phyloP scores from a whole-genome alignment of 805 yeast species.

The Candida endomychidarum region DNA sequence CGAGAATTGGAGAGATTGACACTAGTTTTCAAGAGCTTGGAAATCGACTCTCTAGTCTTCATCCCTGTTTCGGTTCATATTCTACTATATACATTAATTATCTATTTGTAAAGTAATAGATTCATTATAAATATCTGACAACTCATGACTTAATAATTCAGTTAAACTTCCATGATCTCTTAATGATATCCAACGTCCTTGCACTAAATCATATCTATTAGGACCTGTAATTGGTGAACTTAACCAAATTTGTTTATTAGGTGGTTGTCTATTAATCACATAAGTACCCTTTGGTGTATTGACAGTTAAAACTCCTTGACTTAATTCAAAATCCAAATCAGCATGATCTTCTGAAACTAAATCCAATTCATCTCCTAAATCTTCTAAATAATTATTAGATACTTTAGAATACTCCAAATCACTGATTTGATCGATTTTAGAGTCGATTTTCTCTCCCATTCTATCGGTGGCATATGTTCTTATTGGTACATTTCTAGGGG shows the following conservation, averaged over 20 bases:
- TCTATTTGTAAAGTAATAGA: constrained; percentile 22
- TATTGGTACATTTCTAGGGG: too few species aligned
- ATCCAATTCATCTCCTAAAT: constrained; percentile 66
- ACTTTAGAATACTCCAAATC: constrained; percentile 57
- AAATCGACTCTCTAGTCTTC: background rate
- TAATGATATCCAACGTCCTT: constrained; percentile 75
- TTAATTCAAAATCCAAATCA: constrained; percentile 70
- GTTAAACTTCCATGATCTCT: constrained; percentile 55
- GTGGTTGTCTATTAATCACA: constrained; percentile 95
- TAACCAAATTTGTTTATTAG: constrained; percentile 95
- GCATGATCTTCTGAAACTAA: constrained; percentile 60
- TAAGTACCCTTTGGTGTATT: constrained; percentile 72
- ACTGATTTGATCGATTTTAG: constrained; percentile 49
- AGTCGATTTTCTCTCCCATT: constrained; percentile 15
- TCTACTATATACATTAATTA: constrained; percentile 4
- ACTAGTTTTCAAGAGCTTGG: background rate
- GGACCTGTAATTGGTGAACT: constrained; percentile 95
- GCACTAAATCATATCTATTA: constrained; percentile 64
- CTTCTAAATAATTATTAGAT: constrained; percentile 71
- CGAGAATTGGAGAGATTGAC: too few species aligned
- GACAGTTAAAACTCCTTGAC: constrained; percentile 85
- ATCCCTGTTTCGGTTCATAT: background rate
- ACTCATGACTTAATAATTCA: constrained; percentile 32
- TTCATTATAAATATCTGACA: constrained; percentile 26
- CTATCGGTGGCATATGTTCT: constrained; percentile 15